Evolutionary conservation across 1,284 basidiomycete species (phyloP).

Genomic region (Entoloma clypeatum): DNA sequence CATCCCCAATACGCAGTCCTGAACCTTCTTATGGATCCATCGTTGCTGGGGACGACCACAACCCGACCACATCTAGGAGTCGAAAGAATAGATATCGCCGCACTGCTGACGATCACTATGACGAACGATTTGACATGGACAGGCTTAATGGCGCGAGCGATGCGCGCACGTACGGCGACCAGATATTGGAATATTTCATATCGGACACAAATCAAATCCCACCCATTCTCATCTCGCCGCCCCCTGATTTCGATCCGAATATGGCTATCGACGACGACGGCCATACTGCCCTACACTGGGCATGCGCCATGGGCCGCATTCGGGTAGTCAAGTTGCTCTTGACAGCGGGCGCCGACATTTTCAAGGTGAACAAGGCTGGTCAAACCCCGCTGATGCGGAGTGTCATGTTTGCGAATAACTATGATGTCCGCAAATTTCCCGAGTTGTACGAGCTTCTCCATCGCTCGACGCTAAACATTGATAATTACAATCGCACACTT

Average conservation of each 20-base stretch:
- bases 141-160: conserved; percentile 41
- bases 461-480: conserved; percentile 97
- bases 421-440: conserved; percentile 98
- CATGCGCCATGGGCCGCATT: conserved; percentile 97
- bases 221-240: conserved; percentile 83
- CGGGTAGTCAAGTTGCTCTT: conserved; percentile 95
- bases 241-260: conserved; percentile 92
- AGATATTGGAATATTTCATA: conserved; percentile 98
- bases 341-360: conserved; percentile 94
- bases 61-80: conserved; percentile 29
- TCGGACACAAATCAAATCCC: conserved; percentile 96
- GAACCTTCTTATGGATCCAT: conserved; percentile 42
- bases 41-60: conserved; percentile 38
- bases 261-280: conserved; percentile 98
- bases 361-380: conserved; percentile 94
- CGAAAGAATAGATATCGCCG: conserved; percentile 39
- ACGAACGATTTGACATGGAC: conserved; percentile 43
- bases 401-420: conserved; percentile 99
- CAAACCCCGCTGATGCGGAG: conserved; percentile 98
- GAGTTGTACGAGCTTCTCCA: conserved; percentile 97
- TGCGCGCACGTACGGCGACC: conserved; percentile 79
- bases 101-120: conserved; percentile 34
- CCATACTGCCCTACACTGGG: conserved; percentile 98
- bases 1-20: conserved; percentile 74
- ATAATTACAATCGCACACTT: conserved; percentile 96